Percentiles rank a stretch among this genome's conserved stretches.
These are phyloP conservation scores for Chrysoporthe puriensis DNA, from an alignment of 2,329 filamentous ascomycete species.

Conservation along the genomic window DNA sequence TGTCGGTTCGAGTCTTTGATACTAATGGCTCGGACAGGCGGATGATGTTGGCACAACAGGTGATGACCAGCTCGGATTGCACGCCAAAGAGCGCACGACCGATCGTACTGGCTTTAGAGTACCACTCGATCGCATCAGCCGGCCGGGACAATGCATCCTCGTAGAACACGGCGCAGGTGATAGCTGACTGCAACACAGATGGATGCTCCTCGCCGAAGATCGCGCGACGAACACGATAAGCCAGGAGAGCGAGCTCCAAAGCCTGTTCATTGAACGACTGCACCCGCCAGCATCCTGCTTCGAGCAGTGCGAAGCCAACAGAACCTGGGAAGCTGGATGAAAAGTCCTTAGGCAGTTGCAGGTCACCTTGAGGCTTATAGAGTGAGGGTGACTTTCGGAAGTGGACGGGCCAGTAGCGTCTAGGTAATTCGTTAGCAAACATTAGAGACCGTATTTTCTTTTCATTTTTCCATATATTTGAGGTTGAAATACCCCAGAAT, in stretches of 20 bases:
- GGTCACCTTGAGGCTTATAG: constrained; percentile 3
- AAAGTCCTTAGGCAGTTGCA: constrained; percentile 11
- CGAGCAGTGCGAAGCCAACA: neutral
- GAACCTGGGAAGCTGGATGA: constrained; percentile 3
- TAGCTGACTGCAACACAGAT: constrained; percentile 3
- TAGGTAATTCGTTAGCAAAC: neutral
- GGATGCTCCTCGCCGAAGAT: constrained; percentile 1
- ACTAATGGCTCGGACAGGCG: neutral
- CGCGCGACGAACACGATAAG: constrained; percentile 6
- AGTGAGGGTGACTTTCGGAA: constrained; percentile 10
- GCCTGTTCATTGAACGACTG: constrained; percentile 3
- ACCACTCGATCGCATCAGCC: constrained; percentile 5
- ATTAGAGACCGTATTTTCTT: neutral
- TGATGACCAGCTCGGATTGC: constrained; percentile 5
- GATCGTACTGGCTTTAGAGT: constrained; percentile 9
- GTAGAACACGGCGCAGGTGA: constrained; percentile 3
- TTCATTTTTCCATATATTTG: too few species aligned
- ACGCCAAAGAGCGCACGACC: neutral
- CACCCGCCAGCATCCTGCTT: constrained; percentile 6
- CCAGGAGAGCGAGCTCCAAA: neutral
- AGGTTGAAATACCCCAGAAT: too few species aligned
- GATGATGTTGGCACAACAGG: constrained; percentile 2
- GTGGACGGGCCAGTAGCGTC: constrained; percentile 14
- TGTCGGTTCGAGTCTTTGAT: neutral
- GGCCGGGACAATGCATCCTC: neutral